These are phyloP conservation scores for Tinospora cordifolia DNA, from an alignment of 164 flowering plant species.

Conservation along the genomic window DNA sequence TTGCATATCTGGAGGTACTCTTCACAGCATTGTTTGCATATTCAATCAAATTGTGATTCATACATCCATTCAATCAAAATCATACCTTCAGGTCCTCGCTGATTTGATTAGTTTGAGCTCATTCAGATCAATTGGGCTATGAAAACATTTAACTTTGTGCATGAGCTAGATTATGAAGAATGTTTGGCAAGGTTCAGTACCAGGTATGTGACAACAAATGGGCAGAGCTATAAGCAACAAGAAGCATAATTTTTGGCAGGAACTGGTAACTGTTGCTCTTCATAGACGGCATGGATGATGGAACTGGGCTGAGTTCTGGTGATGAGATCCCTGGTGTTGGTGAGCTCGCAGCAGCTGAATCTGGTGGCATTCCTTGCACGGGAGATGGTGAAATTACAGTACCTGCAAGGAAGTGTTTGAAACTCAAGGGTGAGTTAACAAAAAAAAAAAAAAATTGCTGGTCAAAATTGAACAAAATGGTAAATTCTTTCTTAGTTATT, in stretches of 20 bases:
- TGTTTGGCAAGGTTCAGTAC: neutral
- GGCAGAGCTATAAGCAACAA: neutral
- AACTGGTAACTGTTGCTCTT: neutral
- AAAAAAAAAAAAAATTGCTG: no score
- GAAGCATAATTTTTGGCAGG: constrained; percentile 6
- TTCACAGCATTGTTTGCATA: neutral
- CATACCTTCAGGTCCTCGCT: neutral
- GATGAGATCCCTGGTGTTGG: constrained; percentile 5
- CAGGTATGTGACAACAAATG: neutral
- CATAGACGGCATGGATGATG: neutral
- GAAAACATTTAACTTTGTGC: neutral
- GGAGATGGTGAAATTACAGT: constrained; percentile 4
- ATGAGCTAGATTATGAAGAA: neutral
- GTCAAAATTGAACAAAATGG: no score
- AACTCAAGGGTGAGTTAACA: neutral
- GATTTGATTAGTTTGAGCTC: neutral
- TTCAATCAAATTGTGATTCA: neutral
- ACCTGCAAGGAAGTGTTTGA: constrained; percentile 1
- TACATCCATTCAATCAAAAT: neutral
- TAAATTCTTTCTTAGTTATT: no score
- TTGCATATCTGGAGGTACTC: neutral
- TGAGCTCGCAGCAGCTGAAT: constrained; percentile 7
- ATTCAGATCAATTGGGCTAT: neutral
- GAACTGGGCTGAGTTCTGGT: neutral
- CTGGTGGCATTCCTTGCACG: neutral